These are phyloP conservation scores for Pholiota microspora DNA, from an alignment of 768 basidiomycete genomes.

Conservation along the genomic window DNA sequence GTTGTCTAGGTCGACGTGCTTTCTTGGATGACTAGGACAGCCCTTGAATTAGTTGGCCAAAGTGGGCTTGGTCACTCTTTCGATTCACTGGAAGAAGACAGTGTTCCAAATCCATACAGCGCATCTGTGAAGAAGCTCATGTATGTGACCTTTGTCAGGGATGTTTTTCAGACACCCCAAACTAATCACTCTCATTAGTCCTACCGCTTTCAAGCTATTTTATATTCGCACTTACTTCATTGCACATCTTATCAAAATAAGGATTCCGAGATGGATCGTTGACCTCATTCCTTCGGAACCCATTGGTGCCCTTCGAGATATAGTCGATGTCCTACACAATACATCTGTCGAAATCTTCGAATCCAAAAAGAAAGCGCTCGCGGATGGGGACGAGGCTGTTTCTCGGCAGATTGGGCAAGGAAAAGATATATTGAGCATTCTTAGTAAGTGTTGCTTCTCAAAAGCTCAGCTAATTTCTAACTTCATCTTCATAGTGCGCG, in stretches of 20 bases:
- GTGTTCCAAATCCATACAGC: conserved; percentile 26
- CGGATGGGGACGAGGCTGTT: conserved; percentile 34
- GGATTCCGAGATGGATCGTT: conserved; percentile 26
- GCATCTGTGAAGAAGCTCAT: conserved; percentile 14
- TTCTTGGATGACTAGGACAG: conserved; percentile 37
- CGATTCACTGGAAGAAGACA: conserved; percentile 32
- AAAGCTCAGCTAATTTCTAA: neutral
- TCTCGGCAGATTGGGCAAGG: conserved; percentile 33
- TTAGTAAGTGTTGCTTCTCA: conserved; percentile 29
- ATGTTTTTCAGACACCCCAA: neutral
- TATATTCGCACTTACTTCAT: conserved; percentile 20
- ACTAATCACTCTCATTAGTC: conserved; percentile 12
- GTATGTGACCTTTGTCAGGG: neutral
- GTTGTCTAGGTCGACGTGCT: conserved; percentile 29
- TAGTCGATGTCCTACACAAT: conserved; percentile 33
- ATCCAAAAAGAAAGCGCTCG: conserved; percentile 34
- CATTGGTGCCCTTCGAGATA: conserved; percentile 28
- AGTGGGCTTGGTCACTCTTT: conserved; percentile 44
- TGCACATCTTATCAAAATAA: conserved; percentile 24
- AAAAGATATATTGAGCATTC: conserved; percentile 46
- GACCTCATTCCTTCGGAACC: conserved; percentile 28
- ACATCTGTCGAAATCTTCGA: conserved; percentile 34
- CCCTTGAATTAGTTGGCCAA: conserved; percentile 50
- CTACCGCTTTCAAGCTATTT: conserved; percentile 14
- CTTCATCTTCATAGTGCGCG: conserved; percentile 31